Evolutionary conservation across 169 alveolate species (phyloP).

Genomic region (Ichthyophthirius multifiliis): DNA sequence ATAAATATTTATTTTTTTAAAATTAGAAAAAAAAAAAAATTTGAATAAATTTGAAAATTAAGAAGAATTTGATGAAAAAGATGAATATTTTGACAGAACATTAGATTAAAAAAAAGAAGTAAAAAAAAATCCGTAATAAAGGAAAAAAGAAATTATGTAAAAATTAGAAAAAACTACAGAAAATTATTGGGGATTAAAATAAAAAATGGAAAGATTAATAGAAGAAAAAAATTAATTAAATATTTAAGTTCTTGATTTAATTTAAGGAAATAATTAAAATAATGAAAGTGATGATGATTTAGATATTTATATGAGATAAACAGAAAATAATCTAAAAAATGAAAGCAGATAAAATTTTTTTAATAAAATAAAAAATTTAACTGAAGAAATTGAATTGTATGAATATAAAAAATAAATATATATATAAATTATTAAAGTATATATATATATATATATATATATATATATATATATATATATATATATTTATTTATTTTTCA

Average conservation of each 20-base stretch:
- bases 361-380: background rate
- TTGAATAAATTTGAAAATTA: background rate
- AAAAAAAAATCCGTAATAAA: background rate
- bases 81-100: constrained; percentile 7
- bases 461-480: no score
- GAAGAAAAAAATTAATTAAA: background rate
- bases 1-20: background rate
- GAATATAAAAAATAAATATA: background rate
- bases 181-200: constrained; percentile 2
- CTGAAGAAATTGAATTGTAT: background rate
- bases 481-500: background rate
- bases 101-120: background rate
- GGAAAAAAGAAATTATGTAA: background rate
- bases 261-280: background rate
- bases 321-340: background rate
- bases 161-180: background rate
- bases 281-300: background rate
- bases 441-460: no score
- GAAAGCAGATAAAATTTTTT: constrained; percentile 1
- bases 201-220: constrained; percentile 4
- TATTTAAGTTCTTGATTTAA: background rate
- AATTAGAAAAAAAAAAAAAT: background rate
- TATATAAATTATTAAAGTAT: background rate
- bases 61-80: background rate
- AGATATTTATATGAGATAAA: background rate